A percentile compares a stretch with the other conserved stretches of the same genome.
Conservation (phyloP, 805 yeast genomes). For the Candida sonorensis region DNA sequence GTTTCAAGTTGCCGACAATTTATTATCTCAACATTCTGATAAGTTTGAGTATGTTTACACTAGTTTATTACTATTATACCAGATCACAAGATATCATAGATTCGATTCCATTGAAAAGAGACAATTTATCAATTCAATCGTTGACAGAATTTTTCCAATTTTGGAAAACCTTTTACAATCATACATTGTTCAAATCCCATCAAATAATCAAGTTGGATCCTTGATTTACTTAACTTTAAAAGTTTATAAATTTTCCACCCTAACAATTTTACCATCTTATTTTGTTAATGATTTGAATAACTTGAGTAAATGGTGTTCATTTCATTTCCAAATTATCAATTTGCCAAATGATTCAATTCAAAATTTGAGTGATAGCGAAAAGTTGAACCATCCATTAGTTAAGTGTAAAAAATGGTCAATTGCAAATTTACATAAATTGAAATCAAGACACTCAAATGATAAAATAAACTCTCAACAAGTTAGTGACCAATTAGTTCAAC, state of each 20-base stretch:
- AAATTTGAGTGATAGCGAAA: constrained; percentile 39
- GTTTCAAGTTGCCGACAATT: constrained; percentile 35
- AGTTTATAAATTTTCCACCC: constrained; percentile 69
- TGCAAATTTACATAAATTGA: constrained; percentile 64
- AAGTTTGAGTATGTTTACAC: constrained; percentile 42
- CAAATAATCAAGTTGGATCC: constrained; percentile 43
- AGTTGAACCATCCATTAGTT: constrained; percentile 43
- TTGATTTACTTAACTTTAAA: constrained; percentile 68
- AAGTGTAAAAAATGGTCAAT: constrained; percentile 82
- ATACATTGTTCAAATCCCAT: constrained; percentile 23
- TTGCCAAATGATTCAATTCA: constrained; percentile 36
- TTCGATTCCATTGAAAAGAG: constrained; percentile 52
- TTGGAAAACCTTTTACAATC: constrained; percentile 54
- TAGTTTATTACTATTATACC: constrained; percentile 65
- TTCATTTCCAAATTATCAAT: constrained; percentile 58
- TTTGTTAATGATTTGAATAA: constrained; percentile 41
- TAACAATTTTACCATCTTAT: constrained; percentile 61
- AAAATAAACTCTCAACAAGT: constrained; percentile 5
- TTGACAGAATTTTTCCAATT: constrained; percentile 54
- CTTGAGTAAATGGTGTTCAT: constrained; percentile 59
- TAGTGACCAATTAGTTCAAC: constrained; percentile 36
- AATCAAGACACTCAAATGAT: constrained; percentile 46
- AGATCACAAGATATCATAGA: constrained; percentile 62
- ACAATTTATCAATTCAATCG: constrained; percentile 45
- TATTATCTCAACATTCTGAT: constrained; percentile 37